Base-by-base conservation (phyloP, 108 stramenopile species). In the Discostella stelligeroides region DNA sequence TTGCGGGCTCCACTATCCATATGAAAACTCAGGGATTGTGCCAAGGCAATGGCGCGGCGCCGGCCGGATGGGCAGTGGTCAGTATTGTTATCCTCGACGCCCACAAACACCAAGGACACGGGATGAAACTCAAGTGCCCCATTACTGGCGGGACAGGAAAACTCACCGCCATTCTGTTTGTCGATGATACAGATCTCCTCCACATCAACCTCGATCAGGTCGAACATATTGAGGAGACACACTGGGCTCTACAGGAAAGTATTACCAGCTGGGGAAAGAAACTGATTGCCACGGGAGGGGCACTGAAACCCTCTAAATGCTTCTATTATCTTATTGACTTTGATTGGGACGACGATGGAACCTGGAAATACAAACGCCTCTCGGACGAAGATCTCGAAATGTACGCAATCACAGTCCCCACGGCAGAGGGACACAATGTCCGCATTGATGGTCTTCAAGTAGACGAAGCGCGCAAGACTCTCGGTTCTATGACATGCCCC, bases 1-100 rank as follows among this genome's bases (percentile, higher is more conserved):
- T 20, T 47, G 43, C 27, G 15, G 45, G 27, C n/a, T 6, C 15
- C 14, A 48, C 13, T 4, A 6, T 69, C 4, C 23, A 69, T 11
- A 20, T 59, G 2, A 69, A 69, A 10, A 29, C 10, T 24, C 68
- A 69, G 34, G 57, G 47, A 12, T 12, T 59, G 1, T 46, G 56
- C 4, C 68, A 69, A 58, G 68, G 68, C 11, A 69, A 58, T 27
- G 66, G n/a, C n/a, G n/a, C n/a, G n/a, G n/a, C n/a, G n/a, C n/a
- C n/a, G n/a, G n/a, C n/a, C n/a, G n/a, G n/a, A 37, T 49, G 64
- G 50, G 50, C 50, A 10, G 51, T 51, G 23, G 23, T 66, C n/a
- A 54, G 51, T 13, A 66, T 66, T 40, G 47, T 47, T 5, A 66
- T 66, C 14, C 12, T 66, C 15, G 9, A 40, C 2, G 66, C 55